These are phyloP conservation scores for Ganoderma leucocontextum DNA, from an alignment of 1,284 basidiomycete genomes.

Conservation along the genomic window DNA sequence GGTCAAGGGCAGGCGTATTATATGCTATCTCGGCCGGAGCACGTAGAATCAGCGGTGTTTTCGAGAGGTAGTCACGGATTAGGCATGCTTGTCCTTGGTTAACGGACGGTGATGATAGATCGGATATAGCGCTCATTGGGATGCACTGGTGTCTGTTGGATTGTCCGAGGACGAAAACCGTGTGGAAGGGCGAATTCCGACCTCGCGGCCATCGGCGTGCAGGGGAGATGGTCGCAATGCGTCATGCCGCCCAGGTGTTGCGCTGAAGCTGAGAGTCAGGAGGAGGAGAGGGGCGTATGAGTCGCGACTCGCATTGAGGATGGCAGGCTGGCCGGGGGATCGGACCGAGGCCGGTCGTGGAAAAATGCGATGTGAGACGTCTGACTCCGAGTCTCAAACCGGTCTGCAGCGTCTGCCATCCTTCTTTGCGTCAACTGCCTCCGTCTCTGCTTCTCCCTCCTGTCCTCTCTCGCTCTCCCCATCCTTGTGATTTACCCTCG, in stretches of 20 bases:
- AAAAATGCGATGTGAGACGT: constrained; percentile 30
- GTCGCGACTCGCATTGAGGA: too few relatives aligned
- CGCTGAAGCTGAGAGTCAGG: not conserved
- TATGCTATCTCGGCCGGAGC: constrained; percentile 40
- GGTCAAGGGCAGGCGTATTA: constrained; percentile 22
- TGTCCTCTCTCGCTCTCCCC: constrained; percentile 13
- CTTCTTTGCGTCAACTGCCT: constrained; percentile 16
- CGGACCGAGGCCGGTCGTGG: constrained; percentile 37
- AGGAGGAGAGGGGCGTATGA: not conserved
- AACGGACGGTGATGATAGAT: constrained; percentile 32
- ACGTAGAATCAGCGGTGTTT: constrained; percentile 24
- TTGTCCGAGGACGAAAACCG: not conserved
- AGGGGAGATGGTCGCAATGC: constrained; percentile 1
- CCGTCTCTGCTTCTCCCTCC: constrained; percentile 17
- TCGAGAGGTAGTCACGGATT: constrained; percentile 18
- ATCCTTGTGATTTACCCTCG: constrained; percentile 3
- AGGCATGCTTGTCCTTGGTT: constrained; percentile 21
- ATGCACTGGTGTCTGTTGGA: constrained; percentile 18
- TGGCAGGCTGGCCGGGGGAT: constrained; percentile 13
- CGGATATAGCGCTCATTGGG: constrained; percentile 21
- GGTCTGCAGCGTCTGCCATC: not conserved
- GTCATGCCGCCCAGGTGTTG: constrained; percentile 3
- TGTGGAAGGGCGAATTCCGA: not conserved
- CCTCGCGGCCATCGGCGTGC: constrained; percentile 11
- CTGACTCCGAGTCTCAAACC: not conserved